Conservation (phyloP, 352 stramenopile genomes). For the Ophiocytium majus region DNA sequence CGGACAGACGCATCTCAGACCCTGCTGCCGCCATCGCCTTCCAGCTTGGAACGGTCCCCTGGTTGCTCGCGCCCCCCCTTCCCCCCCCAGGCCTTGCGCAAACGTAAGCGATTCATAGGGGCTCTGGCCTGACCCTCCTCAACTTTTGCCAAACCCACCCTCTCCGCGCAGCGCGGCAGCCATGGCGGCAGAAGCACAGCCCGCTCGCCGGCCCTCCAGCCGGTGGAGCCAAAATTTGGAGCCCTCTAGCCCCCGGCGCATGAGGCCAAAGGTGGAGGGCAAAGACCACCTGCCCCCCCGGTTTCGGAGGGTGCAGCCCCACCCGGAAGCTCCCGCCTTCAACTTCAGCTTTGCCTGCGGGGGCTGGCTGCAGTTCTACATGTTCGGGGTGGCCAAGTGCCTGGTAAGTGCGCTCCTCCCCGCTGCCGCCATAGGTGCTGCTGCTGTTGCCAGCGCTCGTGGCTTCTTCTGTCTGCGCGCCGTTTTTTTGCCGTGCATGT, state of each 20-base stretch:
- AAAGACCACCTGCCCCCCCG: constrained; percentile 5
- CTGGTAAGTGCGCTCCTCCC: not conserved
- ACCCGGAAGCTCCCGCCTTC: constrained; percentile 13
- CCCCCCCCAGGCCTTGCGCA: no score
- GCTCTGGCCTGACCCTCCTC: no score
- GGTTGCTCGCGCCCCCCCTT: no score
- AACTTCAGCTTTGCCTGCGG: constrained; percentile 59
- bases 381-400: constrained; percentile 8
- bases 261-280: not conserved
- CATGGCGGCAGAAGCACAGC: not conserved
- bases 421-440: not conserved
- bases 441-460: no score
- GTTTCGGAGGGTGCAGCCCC: not conserved
- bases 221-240: not conserved
- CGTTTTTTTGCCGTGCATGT: no score
- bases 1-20: no score
- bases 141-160: no score
- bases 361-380: constrained; percentile 61
- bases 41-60: no score
- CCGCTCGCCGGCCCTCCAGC: not conserved
- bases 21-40: no score
- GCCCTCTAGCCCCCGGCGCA: not conserved
- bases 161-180: no score
- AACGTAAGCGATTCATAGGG: no score
- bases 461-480: no score